phyloP scores from a whole-genome alignment of 139 green algal species.

The Chlorella sp. region DNA sequence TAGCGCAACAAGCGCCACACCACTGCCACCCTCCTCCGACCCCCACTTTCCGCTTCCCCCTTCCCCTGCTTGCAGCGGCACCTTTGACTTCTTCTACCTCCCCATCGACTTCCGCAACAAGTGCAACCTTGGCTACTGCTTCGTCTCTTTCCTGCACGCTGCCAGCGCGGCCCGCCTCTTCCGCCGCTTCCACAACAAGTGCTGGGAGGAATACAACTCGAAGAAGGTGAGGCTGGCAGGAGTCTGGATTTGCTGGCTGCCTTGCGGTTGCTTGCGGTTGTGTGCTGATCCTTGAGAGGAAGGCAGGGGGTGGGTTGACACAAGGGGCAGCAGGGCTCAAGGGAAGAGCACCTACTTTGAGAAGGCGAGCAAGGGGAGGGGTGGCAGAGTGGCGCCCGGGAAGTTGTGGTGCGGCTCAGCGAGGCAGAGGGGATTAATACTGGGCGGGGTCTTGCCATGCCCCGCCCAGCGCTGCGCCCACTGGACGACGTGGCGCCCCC shows the following conservation, averaged over 20 bases:
- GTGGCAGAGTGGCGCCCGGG: background rate
- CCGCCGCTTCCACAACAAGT: conserved; percentile 44
- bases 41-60: background rate
- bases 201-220: conserved; percentile 80
- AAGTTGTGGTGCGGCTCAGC: too few species aligned
- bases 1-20: background rate
- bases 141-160: conserved; percentile 72
- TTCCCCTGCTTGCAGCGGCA: conserved; percentile 13
- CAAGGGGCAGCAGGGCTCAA: too few species aligned
- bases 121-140: conserved; percentile 82
- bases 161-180: conserved; percentile 32
- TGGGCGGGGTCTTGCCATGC: too few species aligned
- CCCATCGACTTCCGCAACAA: conserved; percentile 85
- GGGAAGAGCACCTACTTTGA: too few species aligned
- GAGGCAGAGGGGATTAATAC: background rate
- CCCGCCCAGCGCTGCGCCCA: background rate
- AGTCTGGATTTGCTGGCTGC: conserved; percentile 19
- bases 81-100: conserved; percentile 83
- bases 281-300: too few species aligned
- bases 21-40: background rate
- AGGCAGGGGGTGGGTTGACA: too few species aligned
- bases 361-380: conserved; percentile 44
- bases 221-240: conserved; percentile 47
- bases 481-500: too few species aligned
- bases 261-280: too few species aligned